A percentile compares a stretch with the other conserved stretches of the same genome.
Evolutionary conservation across 2,329 filamentous ascomycete species (phyloP).

Genomic region (Westerdykella ornata): DNA sequence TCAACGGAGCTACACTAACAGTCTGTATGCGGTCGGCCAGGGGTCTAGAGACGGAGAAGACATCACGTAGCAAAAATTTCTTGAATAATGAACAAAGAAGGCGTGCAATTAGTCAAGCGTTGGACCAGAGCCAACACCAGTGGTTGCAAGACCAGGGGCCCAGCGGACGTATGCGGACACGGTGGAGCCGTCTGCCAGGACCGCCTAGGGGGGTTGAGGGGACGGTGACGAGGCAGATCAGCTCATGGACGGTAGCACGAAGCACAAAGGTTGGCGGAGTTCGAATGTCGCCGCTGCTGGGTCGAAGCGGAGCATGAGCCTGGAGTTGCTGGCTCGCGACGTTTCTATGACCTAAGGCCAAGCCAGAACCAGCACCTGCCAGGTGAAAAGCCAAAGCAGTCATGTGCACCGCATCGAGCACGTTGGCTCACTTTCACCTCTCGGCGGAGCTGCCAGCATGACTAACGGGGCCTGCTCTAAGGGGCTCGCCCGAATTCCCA

Average conservation of each 20-base stretch:
- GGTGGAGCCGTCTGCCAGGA: neutral
- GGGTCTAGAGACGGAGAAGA: neutral
- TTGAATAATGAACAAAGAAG: neutral
- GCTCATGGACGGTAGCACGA: no score
- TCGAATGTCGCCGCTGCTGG: neutral
- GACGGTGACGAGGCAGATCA: no score
- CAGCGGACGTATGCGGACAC: neutral
- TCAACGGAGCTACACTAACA: no score
- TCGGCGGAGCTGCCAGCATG: neutral
- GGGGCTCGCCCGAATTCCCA: neutral
- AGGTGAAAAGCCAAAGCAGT: neutral
- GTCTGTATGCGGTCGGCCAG: no score
- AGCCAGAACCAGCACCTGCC: neutral
- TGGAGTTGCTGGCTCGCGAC: neutral
- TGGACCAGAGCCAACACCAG: neutral
- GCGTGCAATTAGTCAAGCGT: neutral
- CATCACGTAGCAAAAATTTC: neutral
- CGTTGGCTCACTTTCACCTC: neutral
- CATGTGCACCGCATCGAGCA: neutral
- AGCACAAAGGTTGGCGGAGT: neutral
- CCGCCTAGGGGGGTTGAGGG: no score
- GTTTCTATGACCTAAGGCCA: constrained; percentile 1
- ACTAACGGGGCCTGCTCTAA: no score
- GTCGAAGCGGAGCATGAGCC: neutral
- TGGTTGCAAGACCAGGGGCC: neutral